Conservation (phyloP, 768 basidiomycete genomes). For the Gymnopilus junonius region DNA sequence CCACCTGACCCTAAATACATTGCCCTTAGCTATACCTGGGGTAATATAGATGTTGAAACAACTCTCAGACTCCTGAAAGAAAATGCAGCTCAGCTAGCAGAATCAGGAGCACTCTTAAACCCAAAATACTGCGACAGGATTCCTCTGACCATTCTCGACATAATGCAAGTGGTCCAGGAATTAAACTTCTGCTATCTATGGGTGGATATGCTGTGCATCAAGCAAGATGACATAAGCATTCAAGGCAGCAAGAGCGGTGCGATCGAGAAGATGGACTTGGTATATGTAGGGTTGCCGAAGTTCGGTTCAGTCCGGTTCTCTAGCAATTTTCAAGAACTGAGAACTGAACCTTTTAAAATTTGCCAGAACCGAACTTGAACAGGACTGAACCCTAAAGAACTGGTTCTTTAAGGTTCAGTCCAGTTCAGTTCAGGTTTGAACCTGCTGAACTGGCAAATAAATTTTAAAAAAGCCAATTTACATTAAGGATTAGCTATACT, state of each 20-base stretch:
- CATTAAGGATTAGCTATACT: no score
- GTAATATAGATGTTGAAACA: neutral
- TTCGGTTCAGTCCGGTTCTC: no score
- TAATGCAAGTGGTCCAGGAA: slow-evolving; percentile 8
- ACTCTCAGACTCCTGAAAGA: slow-evolving; percentile 4
- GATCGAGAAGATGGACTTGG: slow-evolving; percentile 13
- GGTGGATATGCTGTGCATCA: slow-evolving; percentile 14
- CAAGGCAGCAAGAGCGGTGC: slow-evolving; percentile 6
- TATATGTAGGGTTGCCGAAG: no score
- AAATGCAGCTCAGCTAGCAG: slow-evolving; percentile 2
- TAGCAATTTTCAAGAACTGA: no score
- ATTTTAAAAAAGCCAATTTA: no score
- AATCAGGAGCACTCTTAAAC: neutral
- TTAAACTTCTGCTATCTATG: slow-evolving; percentile 11
- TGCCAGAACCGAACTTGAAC: no score
- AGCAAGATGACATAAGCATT: slow-evolving; percentile 5
- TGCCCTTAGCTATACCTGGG: slow-evolving; percentile 15
- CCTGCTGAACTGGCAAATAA: no score
- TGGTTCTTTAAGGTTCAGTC: no score
- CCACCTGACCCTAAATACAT: slow-evolving; percentile 8
- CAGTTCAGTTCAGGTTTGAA: no score
- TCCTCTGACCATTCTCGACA: slow-evolving; percentile 14
- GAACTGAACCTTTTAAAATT: no score
- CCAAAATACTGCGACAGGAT: neutral
- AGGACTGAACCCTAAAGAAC: no score